Evolutionary conservation across 2,329 filamentous ascomycete species (phyloP), one percentile per base, ranked within the genome.

Genomic region (Scytalidium sp.): DNA sequence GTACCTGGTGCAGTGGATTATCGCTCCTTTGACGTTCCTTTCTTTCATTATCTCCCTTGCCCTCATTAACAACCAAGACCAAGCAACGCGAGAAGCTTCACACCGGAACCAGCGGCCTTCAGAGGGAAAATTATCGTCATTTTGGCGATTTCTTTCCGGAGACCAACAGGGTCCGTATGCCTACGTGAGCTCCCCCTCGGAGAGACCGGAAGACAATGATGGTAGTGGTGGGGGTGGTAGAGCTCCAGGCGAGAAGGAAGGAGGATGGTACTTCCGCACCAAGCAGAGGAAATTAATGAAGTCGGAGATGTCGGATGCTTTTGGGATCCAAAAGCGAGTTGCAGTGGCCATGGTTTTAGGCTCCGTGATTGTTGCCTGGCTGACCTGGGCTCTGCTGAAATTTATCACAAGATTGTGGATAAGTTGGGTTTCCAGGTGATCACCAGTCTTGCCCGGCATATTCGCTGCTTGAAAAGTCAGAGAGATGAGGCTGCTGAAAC

Each of bases 341-440:
- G 49, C 60, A 17, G 25, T 56, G 11, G 23, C 52, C 2, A 32
- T 63, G 48, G n/a, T 56, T 19, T 19, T 42, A 19, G 42, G n/a
- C 10, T 39, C 21, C 17, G 22, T 45, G 22, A 17, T 47, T 36
- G 13, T 36, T 10, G 32, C 32, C 4, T 36, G 55, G 87, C 86
- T 36, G 32, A 36, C 13, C 15, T 36, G 32, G 32, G 32, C 17
- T 36, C 32, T 36, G 13, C 15, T 36, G 15, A 36, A n/a, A 36
- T 36, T 15, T n/a, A 15, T 36, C 17, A 36, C 32, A n/a, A 36
- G 32, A n/a, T 8, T 36, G 32, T 10, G 32, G 17, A 36, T 36
- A n/a, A 10, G 32, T 36, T 36, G 32, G 32, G 17, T 36, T 10
- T 8, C 32, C 5, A 36, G 17, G 13, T 36, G 5, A 4, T 7